Evolutionary conservation across 805 yeast species (phyloP).

Genomic region (Tetrapisispora fleetii): DNA sequence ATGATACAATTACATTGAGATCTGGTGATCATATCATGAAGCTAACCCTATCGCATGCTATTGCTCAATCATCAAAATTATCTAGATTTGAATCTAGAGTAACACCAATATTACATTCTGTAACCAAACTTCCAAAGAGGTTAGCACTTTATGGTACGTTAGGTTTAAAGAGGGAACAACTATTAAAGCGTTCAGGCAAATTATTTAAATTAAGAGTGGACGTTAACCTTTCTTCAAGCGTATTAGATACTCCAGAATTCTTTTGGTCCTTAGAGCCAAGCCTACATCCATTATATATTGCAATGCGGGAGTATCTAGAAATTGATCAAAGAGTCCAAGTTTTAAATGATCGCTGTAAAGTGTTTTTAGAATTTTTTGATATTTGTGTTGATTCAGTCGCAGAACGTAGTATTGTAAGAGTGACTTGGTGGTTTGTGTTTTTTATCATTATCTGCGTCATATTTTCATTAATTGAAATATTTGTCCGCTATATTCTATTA

Average conservation of each 20-base stretch:
- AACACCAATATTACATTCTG: conserved; percentile 72
- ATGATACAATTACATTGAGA: conserved; percentile 85
- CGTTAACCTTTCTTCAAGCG: conserved; percentile 82
- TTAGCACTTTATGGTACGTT: conserved; percentile 83
- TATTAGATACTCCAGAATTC: conserved; percentile 89
- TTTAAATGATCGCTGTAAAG: conserved; percentile 85
- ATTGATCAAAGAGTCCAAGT: conserved; percentile 93
- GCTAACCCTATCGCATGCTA: conserved; percentile 88
- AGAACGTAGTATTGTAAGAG: conserved; percentile 82
- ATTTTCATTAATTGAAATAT: conserved; percentile 67
- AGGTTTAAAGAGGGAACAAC: conserved; percentile 75
- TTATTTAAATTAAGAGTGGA: conserved; percentile 85
- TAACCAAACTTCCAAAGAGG: conserved; percentile 81
- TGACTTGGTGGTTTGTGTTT: conserved; percentile 80
- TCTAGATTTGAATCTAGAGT: conserved; percentile 87
- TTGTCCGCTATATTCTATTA: conserved; percentile 46
- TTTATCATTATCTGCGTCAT: conserved; percentile 69
- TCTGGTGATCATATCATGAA: conserved; percentile 90
- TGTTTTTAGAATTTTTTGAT: conserved; percentile 86
- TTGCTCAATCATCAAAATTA: conserved; percentile 90
- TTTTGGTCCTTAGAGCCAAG: conserved; percentile 97
- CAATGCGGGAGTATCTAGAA: conserved; percentile 85
- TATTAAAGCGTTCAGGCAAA: conserved; percentile 81
- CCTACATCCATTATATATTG: conserved; percentile 80
- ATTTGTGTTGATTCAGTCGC: conserved; percentile 90